A percentile compares a stretch with the other conserved stretches of the same genome.
phyloP scores from a whole-genome alignment of 805 yeast species.

The Yamadazyma scolyti region DNA sequence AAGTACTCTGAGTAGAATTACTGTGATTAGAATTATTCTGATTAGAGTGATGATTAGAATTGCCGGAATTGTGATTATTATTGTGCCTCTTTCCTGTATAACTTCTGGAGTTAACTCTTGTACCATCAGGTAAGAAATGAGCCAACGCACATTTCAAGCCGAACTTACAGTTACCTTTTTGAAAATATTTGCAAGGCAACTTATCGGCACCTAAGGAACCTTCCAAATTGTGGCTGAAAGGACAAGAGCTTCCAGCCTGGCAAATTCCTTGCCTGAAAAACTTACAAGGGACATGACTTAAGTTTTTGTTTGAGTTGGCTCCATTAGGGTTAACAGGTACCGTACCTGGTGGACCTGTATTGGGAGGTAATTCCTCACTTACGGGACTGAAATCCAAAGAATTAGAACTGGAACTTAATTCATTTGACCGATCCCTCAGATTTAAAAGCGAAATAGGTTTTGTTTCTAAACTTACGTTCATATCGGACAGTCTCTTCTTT shows the following conservation, averaged over 20 bases:
- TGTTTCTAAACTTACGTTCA: constrained; percentile 9
- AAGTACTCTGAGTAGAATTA: too few species aligned
- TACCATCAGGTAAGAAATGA: constrained; percentile 85
- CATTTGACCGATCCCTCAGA: too few species aligned
- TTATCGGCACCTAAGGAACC: constrained; percentile 48
- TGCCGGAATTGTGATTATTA: background rate
- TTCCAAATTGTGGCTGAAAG: constrained; percentile 78
- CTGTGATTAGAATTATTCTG: too few species aligned
- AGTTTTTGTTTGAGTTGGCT: constrained; percentile 39
- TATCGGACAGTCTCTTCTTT: too few species aligned
- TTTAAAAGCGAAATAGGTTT: constrained; percentile 3
- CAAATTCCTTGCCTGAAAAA: constrained; percentile 90
- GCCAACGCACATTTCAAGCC: constrained; percentile 94
- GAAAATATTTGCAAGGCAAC: constrained; percentile 86
- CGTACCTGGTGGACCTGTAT: constrained; percentile 34
- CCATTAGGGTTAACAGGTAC: constrained; percentile 11
- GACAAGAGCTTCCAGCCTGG: constrained; percentile 91
- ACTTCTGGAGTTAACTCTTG: constrained; percentile 58
- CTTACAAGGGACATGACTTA: constrained; percentile 95
- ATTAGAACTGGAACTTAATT: constrained; percentile 3
- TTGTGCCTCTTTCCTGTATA: background rate
- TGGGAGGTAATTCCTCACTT: constrained; percentile 26
- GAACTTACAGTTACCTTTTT: constrained; percentile 94
- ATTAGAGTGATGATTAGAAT: too few species aligned
- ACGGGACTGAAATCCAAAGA: constrained; percentile 12